Percentiles rank a stretch among this genome's conserved stretches.
phyloP scores from a whole-genome alignment of 1,284 basidiomycete species.

The Meripilus lineatus region DNA sequence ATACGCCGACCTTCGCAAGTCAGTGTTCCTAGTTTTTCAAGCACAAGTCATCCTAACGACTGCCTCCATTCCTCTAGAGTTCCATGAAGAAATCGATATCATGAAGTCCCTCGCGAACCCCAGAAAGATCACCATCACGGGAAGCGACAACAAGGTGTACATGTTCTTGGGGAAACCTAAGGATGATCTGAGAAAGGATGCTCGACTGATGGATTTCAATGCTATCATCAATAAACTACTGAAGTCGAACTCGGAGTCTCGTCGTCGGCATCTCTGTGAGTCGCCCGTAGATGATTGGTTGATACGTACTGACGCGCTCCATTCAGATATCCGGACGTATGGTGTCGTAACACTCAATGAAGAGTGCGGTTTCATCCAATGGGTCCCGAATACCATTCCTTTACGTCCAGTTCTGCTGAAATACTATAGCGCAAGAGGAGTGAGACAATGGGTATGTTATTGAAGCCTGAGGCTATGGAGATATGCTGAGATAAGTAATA shows the following conservation, averaged over 20 bases:
- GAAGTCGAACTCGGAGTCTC: slow-evolving; percentile 90
- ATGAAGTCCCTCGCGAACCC: slow-evolving; percentile 95
- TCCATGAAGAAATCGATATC: slow-evolving; percentile 81
- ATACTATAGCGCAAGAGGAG: slow-evolving; percentile 63
- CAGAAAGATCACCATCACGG: slow-evolving; percentile 85
- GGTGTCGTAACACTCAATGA: slow-evolving; percentile 96
- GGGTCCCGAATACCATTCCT: slow-evolving; percentile 93
- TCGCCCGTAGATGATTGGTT: slow-evolving; percentile 12
- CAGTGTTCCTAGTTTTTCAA: slow-evolving; percentile 16
- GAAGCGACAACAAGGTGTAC: slow-evolving; percentile 82
- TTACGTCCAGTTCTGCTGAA: slow-evolving; percentile 77
- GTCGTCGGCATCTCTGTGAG: slow-evolving; percentile 83
- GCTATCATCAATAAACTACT: slow-evolving; percentile 97
- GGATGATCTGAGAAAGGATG: slow-evolving; percentile 97
- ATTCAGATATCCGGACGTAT: slow-evolving; percentile 88
- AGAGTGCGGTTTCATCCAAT: slow-evolving; percentile 97
- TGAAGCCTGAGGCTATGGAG: background rate
- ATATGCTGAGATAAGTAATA: background rate
- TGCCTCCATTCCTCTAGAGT: slow-evolving; percentile 44
- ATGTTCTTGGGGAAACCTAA: slow-evolving; percentile 97
- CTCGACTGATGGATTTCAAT: slow-evolving; percentile 97
- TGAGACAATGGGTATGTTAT: slow-evolving; percentile 58
- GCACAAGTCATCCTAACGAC: background rate
- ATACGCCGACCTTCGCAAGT: slow-evolving; percentile 79
- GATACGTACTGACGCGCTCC: background rate